phyloP scores from a whole-genome alignment of 257 asterid species.

The Salvia hispanica region DNA sequence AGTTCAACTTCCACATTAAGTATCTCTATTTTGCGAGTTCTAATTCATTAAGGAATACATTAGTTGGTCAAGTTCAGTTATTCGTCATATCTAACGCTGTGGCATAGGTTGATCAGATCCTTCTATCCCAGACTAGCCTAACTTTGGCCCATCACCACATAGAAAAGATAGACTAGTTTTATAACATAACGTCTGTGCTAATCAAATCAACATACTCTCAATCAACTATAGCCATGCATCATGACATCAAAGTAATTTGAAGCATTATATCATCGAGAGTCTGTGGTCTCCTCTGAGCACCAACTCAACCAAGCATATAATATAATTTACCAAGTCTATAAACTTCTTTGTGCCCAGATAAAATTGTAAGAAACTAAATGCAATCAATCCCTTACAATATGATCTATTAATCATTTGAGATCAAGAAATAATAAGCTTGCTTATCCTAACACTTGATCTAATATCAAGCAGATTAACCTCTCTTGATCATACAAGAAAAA shows the following conservation, averaged over 20 bases:
- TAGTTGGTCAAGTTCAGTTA: slow-evolving; percentile 1
- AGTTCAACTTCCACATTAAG: slow-evolving; percentile 6
- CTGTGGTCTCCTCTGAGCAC: not conserved
- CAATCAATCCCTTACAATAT: slow-evolving; percentile 1
- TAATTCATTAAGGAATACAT: slow-evolving; percentile 7
- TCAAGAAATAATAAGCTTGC: slow-evolving; percentile 7
- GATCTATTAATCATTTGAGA: slow-evolving; percentile 20
- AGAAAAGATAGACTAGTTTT: not conserved
- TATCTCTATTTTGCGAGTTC: not conserved
- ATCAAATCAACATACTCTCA: not conserved
- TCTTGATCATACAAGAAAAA: not conserved
- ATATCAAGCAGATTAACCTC: not conserved
- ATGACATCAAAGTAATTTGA: slow-evolving; percentile 1
- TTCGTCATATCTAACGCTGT: not conserved
- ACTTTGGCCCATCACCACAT: not conserved
- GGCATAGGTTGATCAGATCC: not conserved
- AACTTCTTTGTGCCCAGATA: not conserved
- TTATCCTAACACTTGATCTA: slow-evolving; percentile 10
- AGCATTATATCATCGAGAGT: not conserved
- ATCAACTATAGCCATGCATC: not conserved
- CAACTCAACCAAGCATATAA: not conserved
- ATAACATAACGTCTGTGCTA: not conserved
- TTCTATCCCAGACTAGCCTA: not conserved
- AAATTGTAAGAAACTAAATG: not conserved
- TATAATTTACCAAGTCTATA: too few species aligned